Conservation (phyloP, 164 flowering plant genomes). For the Aristolochia fimbriata region DNA sequence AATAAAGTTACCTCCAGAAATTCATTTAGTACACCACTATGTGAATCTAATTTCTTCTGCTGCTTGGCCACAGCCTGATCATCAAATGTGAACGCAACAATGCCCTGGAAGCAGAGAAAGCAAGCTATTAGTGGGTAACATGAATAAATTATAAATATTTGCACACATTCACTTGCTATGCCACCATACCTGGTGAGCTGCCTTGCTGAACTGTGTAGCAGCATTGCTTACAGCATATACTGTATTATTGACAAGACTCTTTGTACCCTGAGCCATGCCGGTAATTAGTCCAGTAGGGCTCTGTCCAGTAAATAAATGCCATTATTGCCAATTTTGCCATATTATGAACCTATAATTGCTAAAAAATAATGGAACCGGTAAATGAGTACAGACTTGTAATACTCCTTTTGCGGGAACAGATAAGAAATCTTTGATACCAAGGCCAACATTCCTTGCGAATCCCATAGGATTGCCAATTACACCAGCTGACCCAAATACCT, state of each 20-base stretch:
- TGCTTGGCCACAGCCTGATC: conserved; percentile 51
- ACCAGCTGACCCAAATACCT: conserved; percentile 98
- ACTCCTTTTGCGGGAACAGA: conserved; percentile 72
- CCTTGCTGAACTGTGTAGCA: conserved; percentile 89
- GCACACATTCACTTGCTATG: neutral
- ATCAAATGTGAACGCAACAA: conserved; percentile 86
- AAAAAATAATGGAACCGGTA: neutral
- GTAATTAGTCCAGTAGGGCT: conserved; percentile 75
- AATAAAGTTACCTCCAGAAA: conserved; percentile 64
- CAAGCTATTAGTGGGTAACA: neutral
- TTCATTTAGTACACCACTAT: conserved; percentile 76
- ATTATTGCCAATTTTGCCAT: too few relatives aligned
- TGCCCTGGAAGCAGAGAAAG: conserved; percentile 45
- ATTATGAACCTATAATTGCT: neutral
- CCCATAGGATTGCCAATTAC: conserved; percentile 98
- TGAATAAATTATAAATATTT: neutral
- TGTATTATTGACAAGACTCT: conserved; percentile 79
- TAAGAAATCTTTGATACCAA: conserved; percentile 82
- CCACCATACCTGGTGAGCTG: conserved; percentile 78
- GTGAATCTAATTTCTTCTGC: conserved; percentile 45
- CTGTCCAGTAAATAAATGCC: conserved; percentile 19
- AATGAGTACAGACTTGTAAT: conserved; percentile 37
- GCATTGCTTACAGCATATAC: conserved; percentile 94
- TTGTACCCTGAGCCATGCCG: conserved; percentile 86
- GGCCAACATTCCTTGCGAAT: conserved; percentile 78